A percentile compares a stretch with the other conserved stretches of the same genome.
Evolutionary conservation across 768 basidiomycete genomes (phyloP).

Genomic region (Amylocystis lapponica): DNA sequence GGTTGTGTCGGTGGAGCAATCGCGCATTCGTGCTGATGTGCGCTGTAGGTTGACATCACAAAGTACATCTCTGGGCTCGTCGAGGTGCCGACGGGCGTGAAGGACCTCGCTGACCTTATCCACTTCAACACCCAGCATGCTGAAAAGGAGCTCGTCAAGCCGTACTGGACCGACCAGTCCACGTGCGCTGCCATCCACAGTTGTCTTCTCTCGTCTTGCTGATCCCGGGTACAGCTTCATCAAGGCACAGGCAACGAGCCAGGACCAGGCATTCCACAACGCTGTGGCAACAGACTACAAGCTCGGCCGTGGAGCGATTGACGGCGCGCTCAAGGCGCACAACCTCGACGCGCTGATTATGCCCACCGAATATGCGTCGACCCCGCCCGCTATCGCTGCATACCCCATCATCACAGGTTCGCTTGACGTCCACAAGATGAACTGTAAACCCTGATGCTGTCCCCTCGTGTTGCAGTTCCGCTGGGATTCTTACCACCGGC

Average conservation of each 20-base stretch:
- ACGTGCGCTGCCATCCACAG: slow-evolving; percentile 14
- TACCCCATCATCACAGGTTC: slow-evolving; percentile 62
- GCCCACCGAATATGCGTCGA: slow-evolving; percentile 22
- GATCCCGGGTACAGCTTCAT: slow-evolving; percentile 26
- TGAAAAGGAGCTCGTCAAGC: slow-evolving; percentile 37
- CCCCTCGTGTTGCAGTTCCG: slow-evolving; percentile 21
- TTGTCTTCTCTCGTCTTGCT: too few relatives aligned
- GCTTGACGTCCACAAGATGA: not conserved
- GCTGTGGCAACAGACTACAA: slow-evolving; percentile 26
- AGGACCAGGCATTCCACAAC: slow-evolving; percentile 25
- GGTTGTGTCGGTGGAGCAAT: too few relatives aligned
- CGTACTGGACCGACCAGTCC: slow-evolving; percentile 32
- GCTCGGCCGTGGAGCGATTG: slow-evolving; percentile 27
- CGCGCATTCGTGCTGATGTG: too few relatives aligned
- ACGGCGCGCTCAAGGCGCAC: slow-evolving; percentile 25
- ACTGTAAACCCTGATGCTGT: not conserved
- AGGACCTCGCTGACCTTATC: slow-evolving; percentile 50
- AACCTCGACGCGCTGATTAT: slow-evolving; percentile 30
- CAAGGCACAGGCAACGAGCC: slow-evolving; percentile 19
- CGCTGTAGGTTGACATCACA: slow-evolving; percentile 46
- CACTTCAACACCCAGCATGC: slow-evolving; percentile 50
- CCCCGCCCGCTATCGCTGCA: slow-evolving; percentile 47
- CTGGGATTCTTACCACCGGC: slow-evolving; percentile 33
- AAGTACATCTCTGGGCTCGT: slow-evolving; percentile 41
- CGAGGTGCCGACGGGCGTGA: slow-evolving; percentile 51